Conservation (phyloP, 192 early-diverging fungal genomes). For the Coemansia sp. region DNA sequence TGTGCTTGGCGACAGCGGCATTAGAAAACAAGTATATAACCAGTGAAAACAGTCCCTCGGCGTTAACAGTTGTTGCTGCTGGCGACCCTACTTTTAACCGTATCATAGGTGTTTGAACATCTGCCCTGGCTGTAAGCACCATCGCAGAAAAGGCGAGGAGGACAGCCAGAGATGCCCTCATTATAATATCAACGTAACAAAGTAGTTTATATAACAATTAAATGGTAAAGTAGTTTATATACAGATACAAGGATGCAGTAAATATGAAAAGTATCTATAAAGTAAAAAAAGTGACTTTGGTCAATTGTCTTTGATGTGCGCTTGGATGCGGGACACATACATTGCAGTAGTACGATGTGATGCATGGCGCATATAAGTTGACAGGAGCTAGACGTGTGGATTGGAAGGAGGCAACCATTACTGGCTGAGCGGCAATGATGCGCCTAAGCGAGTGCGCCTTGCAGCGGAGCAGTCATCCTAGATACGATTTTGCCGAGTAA, state of each 20-base stretch:
- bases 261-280: not conserved
- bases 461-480: not conserved
- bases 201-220: not conserved
- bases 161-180: slow-evolving; percentile 3
- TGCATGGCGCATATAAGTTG: slow-evolving; percentile 9
- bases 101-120: not conserved
- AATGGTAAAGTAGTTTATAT: not conserved
- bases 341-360: not conserved
- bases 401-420: not conserved
- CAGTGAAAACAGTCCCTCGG: slow-evolving; percentile 18
- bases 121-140: not conserved
- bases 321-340: not conserved
- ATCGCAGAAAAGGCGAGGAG: not conserved
- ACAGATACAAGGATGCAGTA: slow-evolving; percentile 13
- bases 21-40: slow-evolving; percentile 12
- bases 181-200: not conserved
- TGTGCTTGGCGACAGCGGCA: not conserved
- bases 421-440: not conserved
- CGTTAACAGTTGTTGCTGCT: not conserved
- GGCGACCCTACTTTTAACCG: not conserved
- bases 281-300: not conserved
- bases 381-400: not conserved
- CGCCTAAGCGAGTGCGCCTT: slow-evolving; percentile 1
- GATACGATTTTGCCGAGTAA: not conserved
- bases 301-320: not conserved